These are phyloP conservation scores for Tremellales sp. DNA, from an alignment of 1,284 basidiomycete species.

Conservation along the genomic window DNA sequence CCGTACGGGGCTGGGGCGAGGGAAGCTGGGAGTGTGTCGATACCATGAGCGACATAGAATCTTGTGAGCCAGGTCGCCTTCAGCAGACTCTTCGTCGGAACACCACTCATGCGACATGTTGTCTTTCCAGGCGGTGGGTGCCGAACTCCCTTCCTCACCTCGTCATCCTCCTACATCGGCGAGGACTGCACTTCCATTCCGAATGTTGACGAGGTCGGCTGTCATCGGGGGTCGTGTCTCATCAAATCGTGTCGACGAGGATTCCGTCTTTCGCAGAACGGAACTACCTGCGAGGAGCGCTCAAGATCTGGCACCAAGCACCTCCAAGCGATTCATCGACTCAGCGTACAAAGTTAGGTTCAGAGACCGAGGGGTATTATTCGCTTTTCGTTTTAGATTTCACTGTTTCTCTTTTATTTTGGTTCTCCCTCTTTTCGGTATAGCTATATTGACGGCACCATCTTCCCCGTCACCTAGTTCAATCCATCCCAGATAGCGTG, in stretches of 20 bases:
- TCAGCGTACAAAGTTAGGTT: too few relatives aligned
- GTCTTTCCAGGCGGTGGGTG: conserved; percentile 26
- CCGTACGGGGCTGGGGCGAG: conserved; percentile 4
- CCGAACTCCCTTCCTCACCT: conserved; percentile 9
- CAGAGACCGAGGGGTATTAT: too few relatives aligned
- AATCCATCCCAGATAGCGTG: too few relatives aligned
- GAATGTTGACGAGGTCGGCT: conserved; percentile 18
- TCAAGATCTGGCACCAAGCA: too few relatives aligned
- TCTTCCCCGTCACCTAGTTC: too few relatives aligned
- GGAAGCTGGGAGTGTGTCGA: conserved; percentile 24
- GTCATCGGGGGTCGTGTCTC: conserved; percentile 17
- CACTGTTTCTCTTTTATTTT: too few relatives aligned
- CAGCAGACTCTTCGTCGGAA: not conserved
- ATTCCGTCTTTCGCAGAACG: conserved; percentile 2
- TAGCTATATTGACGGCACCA: too few relatives aligned
- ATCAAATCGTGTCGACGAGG: conserved; percentile 19
- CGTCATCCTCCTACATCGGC: conserved; percentile 8
- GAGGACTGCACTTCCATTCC: conserved; percentile 28
- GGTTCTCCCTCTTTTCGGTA: too few relatives aligned
- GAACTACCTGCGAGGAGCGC: not conserved
- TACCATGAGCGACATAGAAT: conserved; percentile 21
- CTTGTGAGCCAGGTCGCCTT: conserved; percentile 15
- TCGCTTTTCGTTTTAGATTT: too few relatives aligned
- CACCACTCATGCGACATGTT: not conserved
- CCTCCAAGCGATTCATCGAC: too few relatives aligned